Evolutionary conservation across 768 basidiomycete species (phyloP).

Genomic region (Trametes cingulata): DNA sequence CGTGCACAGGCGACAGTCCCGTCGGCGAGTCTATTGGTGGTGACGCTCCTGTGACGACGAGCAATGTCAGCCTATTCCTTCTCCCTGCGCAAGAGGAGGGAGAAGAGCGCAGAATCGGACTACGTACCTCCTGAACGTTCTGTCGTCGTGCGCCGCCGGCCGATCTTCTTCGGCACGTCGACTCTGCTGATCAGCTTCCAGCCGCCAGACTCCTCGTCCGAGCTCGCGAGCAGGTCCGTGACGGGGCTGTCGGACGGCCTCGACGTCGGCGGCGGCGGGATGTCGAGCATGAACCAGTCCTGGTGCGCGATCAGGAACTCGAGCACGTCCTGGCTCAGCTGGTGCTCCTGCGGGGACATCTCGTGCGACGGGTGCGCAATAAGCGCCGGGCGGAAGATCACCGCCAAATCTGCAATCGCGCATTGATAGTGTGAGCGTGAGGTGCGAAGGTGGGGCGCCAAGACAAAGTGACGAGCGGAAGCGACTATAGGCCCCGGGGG

Average conservation of each 20-base stretch:
- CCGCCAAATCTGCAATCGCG: slow-evolving; percentile 73
- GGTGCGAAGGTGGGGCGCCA: not conserved
- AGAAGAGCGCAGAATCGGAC: too few species aligned
- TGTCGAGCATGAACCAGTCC: slow-evolving; percentile 92
- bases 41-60: slow-evolving; percentile 26
- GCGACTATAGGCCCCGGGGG: not conserved
- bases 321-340: slow-evolving; percentile 84
- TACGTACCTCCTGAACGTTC: slow-evolving; percentile 37
- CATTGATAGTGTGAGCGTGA: not conserved
- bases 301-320: slow-evolving; percentile 97
- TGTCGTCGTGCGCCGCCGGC: slow-evolving; percentile 59
- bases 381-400: slow-evolving; percentile 95
- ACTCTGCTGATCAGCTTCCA: slow-evolving; percentile 54
- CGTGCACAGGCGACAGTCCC: slow-evolving; percentile 50
- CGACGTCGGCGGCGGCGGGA: slow-evolving; percentile 62
- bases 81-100: too few species aligned
- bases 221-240: slow-evolving; percentile 27
- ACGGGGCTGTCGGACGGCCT: slow-evolving; percentile 21
- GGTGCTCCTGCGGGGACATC: slow-evolving; percentile 83
- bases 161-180: slow-evolving; percentile 39
- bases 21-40: slow-evolving; percentile 27
- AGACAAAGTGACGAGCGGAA: not conserved
- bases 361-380: slow-evolving; percentile 89
- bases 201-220: slow-evolving; percentile 49
- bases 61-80: not conserved